Conservation (phyloP, 2,329 filamentous ascomycete genomes). For the Tolypocladium inflatum region DNA sequence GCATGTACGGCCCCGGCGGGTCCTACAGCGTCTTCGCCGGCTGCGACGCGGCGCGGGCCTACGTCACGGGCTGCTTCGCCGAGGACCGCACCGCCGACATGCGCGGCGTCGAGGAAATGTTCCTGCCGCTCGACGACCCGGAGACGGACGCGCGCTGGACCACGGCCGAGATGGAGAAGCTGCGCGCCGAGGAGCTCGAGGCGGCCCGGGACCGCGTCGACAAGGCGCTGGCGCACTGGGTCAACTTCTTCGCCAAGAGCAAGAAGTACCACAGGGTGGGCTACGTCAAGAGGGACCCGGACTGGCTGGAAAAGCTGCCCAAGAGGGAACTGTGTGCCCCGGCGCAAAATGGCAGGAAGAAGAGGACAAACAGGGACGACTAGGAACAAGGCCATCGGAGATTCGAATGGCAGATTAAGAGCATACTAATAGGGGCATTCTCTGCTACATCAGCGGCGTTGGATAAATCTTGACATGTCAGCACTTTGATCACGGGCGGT, state of each 20-base stretch:
- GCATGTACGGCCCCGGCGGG: slow-evolving; percentile 74
- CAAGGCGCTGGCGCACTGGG: slow-evolving; percentile 69
- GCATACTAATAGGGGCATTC: neutral
- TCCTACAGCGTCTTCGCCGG: slow-evolving; percentile 83
- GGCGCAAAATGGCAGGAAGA: slow-evolving; percentile 50
- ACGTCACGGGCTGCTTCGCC: slow-evolving; percentile 86
- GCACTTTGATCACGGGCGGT: neutral
- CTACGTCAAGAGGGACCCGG: slow-evolving; percentile 52
- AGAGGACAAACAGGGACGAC: slow-evolving; percentile 25
- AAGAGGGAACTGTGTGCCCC: slow-evolving; percentile 58
- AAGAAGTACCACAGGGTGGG: slow-evolving; percentile 78
- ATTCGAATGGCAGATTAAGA: neutral
- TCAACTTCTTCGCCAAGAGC: slow-evolving; percentile 68
- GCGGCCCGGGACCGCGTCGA: slow-evolving; percentile 56
- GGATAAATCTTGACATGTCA: neutral
- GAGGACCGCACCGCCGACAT: slow-evolving; percentile 79
- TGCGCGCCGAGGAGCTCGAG: slow-evolving; percentile 54
- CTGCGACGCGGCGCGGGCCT: slow-evolving; percentile 76
- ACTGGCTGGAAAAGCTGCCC: slow-evolving; percentile 53
- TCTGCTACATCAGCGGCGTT: neutral
- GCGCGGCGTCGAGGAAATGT: slow-evolving; percentile 82
- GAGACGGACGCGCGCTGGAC: slow-evolving; percentile 50
- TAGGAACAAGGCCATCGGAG: neutral
- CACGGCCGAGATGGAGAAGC: slow-evolving; percentile 39
- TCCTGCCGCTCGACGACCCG: slow-evolving; percentile 53